Conservation (phyloP, 202 grass and related monocot genomes). For the Hordeum pubiflorum region DNA sequence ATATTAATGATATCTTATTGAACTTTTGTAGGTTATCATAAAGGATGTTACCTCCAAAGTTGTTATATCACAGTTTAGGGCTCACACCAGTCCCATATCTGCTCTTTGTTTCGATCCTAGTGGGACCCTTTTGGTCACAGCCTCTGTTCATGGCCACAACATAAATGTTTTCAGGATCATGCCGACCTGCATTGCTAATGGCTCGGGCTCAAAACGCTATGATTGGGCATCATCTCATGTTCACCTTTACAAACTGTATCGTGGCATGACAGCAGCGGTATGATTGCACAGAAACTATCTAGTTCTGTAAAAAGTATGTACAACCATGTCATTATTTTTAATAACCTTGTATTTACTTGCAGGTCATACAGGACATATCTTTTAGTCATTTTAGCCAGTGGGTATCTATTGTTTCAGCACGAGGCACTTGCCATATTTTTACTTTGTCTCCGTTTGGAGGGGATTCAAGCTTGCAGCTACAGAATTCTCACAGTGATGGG, state of each 20-base stretch:
- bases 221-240: slow-evolving; percentile 89
- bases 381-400: slow-evolving; percentile 98
- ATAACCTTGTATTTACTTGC: slow-evolving; percentile 31
- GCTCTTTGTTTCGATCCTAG: slow-evolving; percentile 97
- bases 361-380: slow-evolving; percentile 97
- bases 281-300: slow-evolving; percentile 25
- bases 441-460: slow-evolving; percentile 88
- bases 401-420: slow-evolving; percentile 89
- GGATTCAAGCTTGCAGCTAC: slow-evolving; percentile 69
- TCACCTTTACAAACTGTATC: slow-evolving; percentile 97
- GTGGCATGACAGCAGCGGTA: slow-evolving; percentile 94
- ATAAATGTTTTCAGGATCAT: slow-evolving; percentile 98
- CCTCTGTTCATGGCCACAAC: slow-evolving; percentile 94
- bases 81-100: slow-evolving; percentile 94
- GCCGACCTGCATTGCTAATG: slow-evolving; percentile 65
- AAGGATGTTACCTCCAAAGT: slow-evolving; percentile 86
- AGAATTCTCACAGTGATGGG: slow-evolving; percentile 67
- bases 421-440: slow-evolving; percentile 86
- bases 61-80: slow-evolving; percentile 92
- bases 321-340: slow-evolving; percentile 11
- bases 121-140: slow-evolving; percentile 89
- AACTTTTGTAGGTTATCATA: slow-evolving; percentile 70
- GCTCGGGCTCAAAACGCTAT: slow-evolving; percentile 49
- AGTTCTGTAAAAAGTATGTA: not conserved
- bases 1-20: slow-evolving; percentile 19